Evolutionary conservation across 2,329 filamentous ascomycete genomes (phyloP), one percentile per base, ranked within the genome.

Genomic region (Penicillium palitans): DNA sequence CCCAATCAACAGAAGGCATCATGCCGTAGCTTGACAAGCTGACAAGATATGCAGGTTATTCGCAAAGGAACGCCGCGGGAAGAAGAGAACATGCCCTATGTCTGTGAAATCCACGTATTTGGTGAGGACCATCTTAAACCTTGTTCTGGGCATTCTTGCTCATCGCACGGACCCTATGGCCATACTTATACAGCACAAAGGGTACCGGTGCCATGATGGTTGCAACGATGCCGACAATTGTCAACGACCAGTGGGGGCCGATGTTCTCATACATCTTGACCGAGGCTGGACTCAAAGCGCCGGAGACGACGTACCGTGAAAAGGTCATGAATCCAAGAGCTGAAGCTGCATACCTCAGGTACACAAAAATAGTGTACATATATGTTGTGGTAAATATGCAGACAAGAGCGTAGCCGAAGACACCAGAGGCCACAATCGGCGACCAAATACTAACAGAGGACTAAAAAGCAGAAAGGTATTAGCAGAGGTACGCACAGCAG

Each of bases 311-410:
- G 52, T 79, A 79, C 5, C 79, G 72, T 0, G 70, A 68, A 13
- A 80, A 66, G 0, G 78, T 77, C 13, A 77, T 66, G 35, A 76
- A 68, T 0, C 76, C 77, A 21, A 83, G 69, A 0, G 79, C 81
- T 1, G 72, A 76, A 1, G 81, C 83, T 0, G 82, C 77, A 59
- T 82, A 83, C 1, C 72, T 73, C 42, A 80, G 78, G 61, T 85
- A 86, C 8, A 74, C 76, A 61, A 84, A 81, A 52, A 85, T 84
- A 57, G 85, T 79, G 66, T 85, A 86, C 71, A 81, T 77, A 49
- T 83, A 83, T 46, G 73, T 76, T 52, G 73, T 76, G 48, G 81
- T 79, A 68, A 82, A 83, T 7, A 83, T 73, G 41, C 75, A 75
- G 9, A 80, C 72, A 44, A 80, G 72, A 2, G 78, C 79, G 54